A percentile compares a stretch with the other conserved stretches of the same genome.
Conservation (phyloP, 2,329 filamentous ascomycete genomes). For the Phaeophleospora eucalypticola region DNA sequence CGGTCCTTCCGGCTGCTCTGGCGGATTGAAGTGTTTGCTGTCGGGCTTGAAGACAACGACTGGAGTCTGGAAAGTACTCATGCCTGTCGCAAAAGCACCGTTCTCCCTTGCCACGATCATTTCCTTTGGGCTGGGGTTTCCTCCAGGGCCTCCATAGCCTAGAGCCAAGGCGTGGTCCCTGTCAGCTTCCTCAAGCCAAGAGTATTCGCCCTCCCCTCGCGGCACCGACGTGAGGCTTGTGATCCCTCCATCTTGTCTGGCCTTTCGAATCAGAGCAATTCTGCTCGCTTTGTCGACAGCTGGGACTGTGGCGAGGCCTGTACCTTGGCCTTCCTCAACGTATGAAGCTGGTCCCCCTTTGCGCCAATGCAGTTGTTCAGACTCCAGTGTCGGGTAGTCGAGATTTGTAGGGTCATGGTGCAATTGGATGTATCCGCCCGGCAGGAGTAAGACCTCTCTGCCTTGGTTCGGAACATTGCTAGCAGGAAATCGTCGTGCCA, state of each 20-base stretch:
- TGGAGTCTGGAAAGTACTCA: neutral
- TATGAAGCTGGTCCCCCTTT: neutral
- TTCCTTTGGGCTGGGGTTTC: neutral
- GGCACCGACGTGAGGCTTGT: neutral
- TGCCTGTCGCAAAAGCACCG: neutral
- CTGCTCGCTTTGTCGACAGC: neutral
- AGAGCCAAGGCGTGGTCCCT: neutral
- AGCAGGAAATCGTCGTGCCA: constrained; percentile 4
- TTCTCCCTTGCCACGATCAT: neutral
- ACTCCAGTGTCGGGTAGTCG: neutral
- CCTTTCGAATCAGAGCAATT: neutral
- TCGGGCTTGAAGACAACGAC: constrained; percentile 2
- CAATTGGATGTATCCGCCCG: neutral
- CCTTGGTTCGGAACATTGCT: constrained; percentile 2
- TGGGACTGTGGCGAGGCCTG: neutral
- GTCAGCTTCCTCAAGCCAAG: neutral
- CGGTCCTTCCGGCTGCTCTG: constrained; percentile 6
- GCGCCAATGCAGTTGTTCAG: constrained; percentile 1
- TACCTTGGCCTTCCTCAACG: neutral
- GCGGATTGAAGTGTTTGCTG: constrained; percentile 8
- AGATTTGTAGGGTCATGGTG: constrained; percentile 2
- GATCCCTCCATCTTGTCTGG: neutral
- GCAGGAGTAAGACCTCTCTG: neutral
- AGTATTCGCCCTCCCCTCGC: neutral
- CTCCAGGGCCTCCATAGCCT: neutral